Conservation (phyloP, 106 monocot species). For the Xerophyta viscosa region DNA sequence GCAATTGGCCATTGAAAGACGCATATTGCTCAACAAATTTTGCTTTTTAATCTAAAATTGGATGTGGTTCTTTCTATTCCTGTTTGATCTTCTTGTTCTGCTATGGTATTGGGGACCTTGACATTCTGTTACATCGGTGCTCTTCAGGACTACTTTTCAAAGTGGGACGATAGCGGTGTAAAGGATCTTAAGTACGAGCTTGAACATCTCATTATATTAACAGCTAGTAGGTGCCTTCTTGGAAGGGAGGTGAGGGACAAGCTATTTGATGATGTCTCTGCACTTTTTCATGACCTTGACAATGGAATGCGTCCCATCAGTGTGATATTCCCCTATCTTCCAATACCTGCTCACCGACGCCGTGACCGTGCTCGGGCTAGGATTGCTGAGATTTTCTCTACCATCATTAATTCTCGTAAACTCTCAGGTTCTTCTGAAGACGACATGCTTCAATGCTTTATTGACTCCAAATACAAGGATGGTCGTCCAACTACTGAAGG, state of each 20-base stretch:
- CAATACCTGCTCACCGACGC: constrained; percentile 73
- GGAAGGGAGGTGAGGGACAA: constrained; percentile 95
- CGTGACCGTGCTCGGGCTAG: constrained; percentile 69
- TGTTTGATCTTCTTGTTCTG: too few species aligned
- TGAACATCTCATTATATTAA: constrained; percentile 91
- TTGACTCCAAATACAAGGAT: constrained; percentile 93
- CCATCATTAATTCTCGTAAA: constrained; percentile 40
- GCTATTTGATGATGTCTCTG: constrained; percentile 91
- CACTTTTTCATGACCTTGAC: constrained; percentile 95
- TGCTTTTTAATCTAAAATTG: too few species aligned
- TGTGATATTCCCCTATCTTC: constrained; percentile 86
- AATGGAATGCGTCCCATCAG: constrained; percentile 94
- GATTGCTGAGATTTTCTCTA: constrained; percentile 24
- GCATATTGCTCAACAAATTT: too few species aligned
- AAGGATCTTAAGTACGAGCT: constrained; percentile 90
- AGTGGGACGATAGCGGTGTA: constrained; percentile 84
- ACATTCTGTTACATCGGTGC: neutral
- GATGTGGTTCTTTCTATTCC: too few species aligned
- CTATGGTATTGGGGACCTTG: too few species aligned
- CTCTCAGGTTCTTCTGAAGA: constrained; percentile 41
- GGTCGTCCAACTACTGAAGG: constrained; percentile 77
- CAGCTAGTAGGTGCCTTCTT: constrained; percentile 87
- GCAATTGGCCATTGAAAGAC: too few species aligned
- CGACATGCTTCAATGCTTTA: constrained; percentile 93
- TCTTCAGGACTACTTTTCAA: constrained; percentile 85